Evolutionary conservation across 352 stramenopile genomes (phyloP), one percentile per base, ranked within the genome.

Genomic region (Phytophthora parvispora): DNA sequence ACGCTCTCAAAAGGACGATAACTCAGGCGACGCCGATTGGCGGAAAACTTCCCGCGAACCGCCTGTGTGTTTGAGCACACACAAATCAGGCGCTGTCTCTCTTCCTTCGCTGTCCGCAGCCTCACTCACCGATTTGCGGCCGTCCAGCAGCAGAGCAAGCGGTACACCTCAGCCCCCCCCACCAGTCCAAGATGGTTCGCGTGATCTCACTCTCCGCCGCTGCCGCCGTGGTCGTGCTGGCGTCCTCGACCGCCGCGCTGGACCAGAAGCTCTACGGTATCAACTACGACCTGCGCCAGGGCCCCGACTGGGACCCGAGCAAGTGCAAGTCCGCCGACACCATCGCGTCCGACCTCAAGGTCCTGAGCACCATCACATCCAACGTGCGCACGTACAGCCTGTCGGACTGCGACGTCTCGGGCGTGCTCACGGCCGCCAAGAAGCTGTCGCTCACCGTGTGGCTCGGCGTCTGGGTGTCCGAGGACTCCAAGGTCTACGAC

Each of bases 311-410:
- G 86, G 88, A 91, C 60, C 27, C 86, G 16, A 75, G 60, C 70
- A 92, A 92, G 74, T 96, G 88, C 84, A 96, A 96, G 76, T 65
- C 62, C 24, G 64, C 72, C n/a, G 28, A 58, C 20, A 87, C 83
- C 51, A 91, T 96, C 71, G 82, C 81, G 20, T 59, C 77, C 8
- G 88, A 96, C 71, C 78, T 96, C 66, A 90, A 87, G 71, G 71
- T 80, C 25, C 75, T 96, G 43, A 84, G 70, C 73, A 69, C 67
- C 50, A 72, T 94, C 66, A 90, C 86, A 57, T 84, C 75, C 61
- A 89, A 89, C 61, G 85, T 96, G 69, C 88, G 88, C 79, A 95
- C 84, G 40, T 96, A 95, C 76, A 84, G 79, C 67, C 75, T 96
- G 16, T 76, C 75, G 50, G 89, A 95, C 67, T 96, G 89, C 77